Conservation (phyloP, 1,284 basidiomycete species). For the Trichosporon asahii region DNA sequence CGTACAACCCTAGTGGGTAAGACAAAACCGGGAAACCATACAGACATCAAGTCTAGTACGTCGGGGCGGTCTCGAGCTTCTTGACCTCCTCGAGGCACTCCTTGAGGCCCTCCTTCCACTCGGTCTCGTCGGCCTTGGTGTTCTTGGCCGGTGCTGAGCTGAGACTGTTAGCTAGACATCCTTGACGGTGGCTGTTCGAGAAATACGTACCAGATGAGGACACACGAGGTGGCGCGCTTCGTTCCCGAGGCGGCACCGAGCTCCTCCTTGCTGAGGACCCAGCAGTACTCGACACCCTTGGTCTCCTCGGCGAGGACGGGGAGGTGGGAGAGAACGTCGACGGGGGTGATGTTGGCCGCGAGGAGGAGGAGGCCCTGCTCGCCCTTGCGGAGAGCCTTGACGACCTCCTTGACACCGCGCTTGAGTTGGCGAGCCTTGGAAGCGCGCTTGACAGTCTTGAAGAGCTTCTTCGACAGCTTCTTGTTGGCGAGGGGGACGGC, state of each 20-base stretch:
- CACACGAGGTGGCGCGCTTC: constrained; percentile 96
- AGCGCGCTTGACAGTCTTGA: constrained; percentile 89
- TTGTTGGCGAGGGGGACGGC: constrained; percentile 85
- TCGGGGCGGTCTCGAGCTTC: constrained; percentile 56
- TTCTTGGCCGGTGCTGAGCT: constrained; percentile 52
- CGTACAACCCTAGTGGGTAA: constrained; percentile 18
- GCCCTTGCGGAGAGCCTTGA: constrained; percentile 91
- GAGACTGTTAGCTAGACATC: background rate
- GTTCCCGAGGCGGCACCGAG: constrained; percentile 93
- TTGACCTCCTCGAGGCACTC: constrained; percentile 81
- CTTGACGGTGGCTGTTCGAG: background rate
- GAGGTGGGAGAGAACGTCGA: constrained; percentile 97
- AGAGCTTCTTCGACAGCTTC: constrained; percentile 86
- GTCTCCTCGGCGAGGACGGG: constrained; percentile 94
- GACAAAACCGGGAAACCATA: background rate
- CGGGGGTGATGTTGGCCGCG: constrained; percentile 94
- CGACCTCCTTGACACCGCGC: constrained; percentile 93
- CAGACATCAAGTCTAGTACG: constrained; percentile 14
- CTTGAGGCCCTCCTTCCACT: constrained; percentile 60
- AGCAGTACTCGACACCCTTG: constrained; percentile 78
- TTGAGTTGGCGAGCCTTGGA: constrained; percentile 89
- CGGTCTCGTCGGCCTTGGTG: constrained; percentile 60
- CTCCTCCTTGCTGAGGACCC: constrained; percentile 64
- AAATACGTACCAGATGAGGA: constrained; percentile 66
- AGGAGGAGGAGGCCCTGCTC: constrained; percentile 91